A percentile compares a stretch with the other conserved stretches of the same genome.
phyloP scores from a whole-genome alignment of 805 yeast species.

The Barnettozyma sucrosica region DNA sequence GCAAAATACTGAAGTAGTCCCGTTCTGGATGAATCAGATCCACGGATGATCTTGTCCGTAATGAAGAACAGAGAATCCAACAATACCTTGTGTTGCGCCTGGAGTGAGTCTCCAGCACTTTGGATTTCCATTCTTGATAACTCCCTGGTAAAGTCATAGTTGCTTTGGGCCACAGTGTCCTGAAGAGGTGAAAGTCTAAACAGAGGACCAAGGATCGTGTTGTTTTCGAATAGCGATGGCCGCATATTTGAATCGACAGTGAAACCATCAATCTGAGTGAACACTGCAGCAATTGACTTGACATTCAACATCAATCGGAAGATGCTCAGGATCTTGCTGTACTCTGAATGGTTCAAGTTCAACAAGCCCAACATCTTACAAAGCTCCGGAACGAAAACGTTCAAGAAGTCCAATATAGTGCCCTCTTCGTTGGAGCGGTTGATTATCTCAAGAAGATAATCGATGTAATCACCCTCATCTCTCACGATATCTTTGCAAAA shows the following conservation, averaged over 20 bases:
- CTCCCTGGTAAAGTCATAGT: slow-evolving; percentile 31
- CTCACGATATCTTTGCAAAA: slow-evolving; percentile 27
- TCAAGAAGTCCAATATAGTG: slow-evolving; percentile 51
- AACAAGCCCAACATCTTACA: slow-evolving; percentile 29
- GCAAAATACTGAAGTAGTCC: slow-evolving; percentile 66
- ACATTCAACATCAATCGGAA: slow-evolving; percentile 52
- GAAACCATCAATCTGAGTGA: slow-evolving; percentile 54
- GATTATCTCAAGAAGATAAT: slow-evolving; percentile 52
- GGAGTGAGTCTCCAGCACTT: slow-evolving; percentile 52
- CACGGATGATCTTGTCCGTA: slow-evolving; percentile 69
- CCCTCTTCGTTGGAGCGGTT: slow-evolving; percentile 62
- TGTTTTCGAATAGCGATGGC: slow-evolving; percentile 50
- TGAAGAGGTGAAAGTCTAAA: slow-evolving; percentile 70
- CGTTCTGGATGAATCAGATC: slow-evolving; percentile 58
- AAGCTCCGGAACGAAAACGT: slow-evolving; percentile 38
- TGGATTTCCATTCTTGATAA: slow-evolving; percentile 38
- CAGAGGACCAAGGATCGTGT: slow-evolving; percentile 72
- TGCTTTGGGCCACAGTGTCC: slow-evolving; percentile 42
- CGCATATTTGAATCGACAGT: slow-evolving; percentile 35
- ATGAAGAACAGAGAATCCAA: slow-evolving; percentile 63
- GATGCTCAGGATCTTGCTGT: slow-evolving; percentile 47
- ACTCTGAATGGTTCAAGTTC: slow-evolving; percentile 47
- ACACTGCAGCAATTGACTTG: slow-evolving; percentile 54
- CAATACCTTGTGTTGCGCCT: slow-evolving; percentile 54
- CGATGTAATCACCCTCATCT: slow-evolving; percentile 29